A percentile compares a stretch with the other conserved stretches of the same genome.
Evolutionary conservation across 257 asterid genomes (phyloP).

Genomic region (Vinca minor): DNA sequence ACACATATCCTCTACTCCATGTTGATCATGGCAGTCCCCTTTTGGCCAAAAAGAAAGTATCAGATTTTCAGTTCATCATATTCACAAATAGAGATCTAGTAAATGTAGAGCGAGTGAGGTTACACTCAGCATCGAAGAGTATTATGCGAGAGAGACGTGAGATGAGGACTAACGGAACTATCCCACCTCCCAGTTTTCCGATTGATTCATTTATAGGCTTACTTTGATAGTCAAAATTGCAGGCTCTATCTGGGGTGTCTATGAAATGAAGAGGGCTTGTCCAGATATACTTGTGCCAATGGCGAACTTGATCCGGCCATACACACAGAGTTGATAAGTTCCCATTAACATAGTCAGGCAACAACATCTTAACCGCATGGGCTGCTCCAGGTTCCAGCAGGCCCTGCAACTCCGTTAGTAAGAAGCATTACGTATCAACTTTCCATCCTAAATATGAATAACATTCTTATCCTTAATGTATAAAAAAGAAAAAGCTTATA

Average conservation of each 20-base stretch:
- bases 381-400: slow-evolving; percentile 56
- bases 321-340: slow-evolving; percentile 68
- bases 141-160: too few species aligned
- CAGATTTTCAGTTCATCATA: not conserved
- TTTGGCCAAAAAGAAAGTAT: not conserved
- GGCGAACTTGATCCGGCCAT: slow-evolving; percentile 94
- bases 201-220: slow-evolving; percentile 14
- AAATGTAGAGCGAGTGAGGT: too few species aligned
- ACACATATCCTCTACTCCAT: slow-evolving; percentile 81
- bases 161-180: too few species aligned
- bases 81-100: not conserved
- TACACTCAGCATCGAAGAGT: too few species aligned
- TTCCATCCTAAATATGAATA: too few species aligned
- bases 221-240: slow-evolving; percentile 68
- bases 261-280: slow-evolving; percentile 88
- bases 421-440: too few species aligned
- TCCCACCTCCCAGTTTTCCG: too few species aligned
- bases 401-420: slow-evolving; percentile 38
- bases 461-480: too few species aligned
- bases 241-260: slow-evolving; percentile 82
- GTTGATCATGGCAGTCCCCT: slow-evolving; percentile 84
- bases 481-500: too few species aligned
- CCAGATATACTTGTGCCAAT: slow-evolving; percentile 85
- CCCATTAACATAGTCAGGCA: slow-evolving; percentile 66
- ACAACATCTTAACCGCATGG: slow-evolving; percentile 56